phyloP scores from a whole-genome alignment of 2,329 filamentous ascomycete genomes.

The Exophiala lecanii-corni region DNA sequence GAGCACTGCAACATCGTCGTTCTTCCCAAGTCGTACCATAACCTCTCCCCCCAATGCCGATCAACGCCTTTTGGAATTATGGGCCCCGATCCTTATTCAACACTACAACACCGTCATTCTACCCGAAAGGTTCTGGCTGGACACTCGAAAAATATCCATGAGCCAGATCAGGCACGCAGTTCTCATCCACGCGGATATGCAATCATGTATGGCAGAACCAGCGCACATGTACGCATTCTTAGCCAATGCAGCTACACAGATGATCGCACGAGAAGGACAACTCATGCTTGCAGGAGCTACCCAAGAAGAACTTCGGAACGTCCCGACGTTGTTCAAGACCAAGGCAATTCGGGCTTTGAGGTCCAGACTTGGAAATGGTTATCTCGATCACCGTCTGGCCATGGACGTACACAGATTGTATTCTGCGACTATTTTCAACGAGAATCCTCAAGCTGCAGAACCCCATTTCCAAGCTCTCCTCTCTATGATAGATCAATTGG shows the following conservation, averaged over 20 bases:
- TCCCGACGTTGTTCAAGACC: conserved; percentile 20
- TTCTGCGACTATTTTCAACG: conserved; percentile 4
- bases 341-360: conserved; percentile 20
- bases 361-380: conserved; percentile 12
- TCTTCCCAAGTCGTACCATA: conserved; percentile 3
- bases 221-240: conserved; percentile 23
- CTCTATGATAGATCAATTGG: conserved; percentile 19
- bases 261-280: conserved; percentile 17
- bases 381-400: conserved; percentile 17
- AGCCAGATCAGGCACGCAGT: conserved; percentile 18
- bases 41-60: conserved; percentile 5
- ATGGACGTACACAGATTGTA: conserved; percentile 22
- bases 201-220: conserved; percentile 19
- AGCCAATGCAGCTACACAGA: conserved; percentile 14
- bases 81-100: conserved; percentile 20
- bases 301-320: conserved; percentile 10
- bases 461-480: conserved; percentile 23
- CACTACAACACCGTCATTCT: conserved; percentile 20
- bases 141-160: conserved; percentile 15
- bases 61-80: conserved; percentile 15
- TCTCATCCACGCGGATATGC: conserved; percentile 21
- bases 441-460: conserved; percentile 15
- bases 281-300: conserved; percentile 17
- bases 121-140: conserved; percentile 21
- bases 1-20: background rate